A percentile compares a stretch with the other conserved stretches of the same genome.
Conservation (phyloP, 306 rosid genomes). For the Acacia crassicarpa region DNA sequence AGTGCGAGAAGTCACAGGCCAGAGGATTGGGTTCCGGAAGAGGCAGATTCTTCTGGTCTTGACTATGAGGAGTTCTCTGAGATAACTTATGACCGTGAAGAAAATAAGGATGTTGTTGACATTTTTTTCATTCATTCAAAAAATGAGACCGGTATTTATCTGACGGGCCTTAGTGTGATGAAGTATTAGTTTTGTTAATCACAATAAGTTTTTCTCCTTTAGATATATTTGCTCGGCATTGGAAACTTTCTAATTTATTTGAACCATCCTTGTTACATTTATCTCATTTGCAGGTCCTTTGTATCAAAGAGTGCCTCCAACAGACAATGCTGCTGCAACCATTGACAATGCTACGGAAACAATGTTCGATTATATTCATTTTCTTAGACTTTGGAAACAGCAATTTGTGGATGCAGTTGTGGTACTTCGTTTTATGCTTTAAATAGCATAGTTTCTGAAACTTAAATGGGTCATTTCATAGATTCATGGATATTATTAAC, state of each 20-base stretch:
- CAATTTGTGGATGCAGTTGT: constrained; percentile 75
- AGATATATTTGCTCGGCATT: constrained; percentile 17
- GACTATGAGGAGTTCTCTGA: constrained; percentile 36
- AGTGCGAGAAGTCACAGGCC: constrained; percentile 88
- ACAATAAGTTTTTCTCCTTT: constrained; percentile 18
- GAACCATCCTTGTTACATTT: not conserved
- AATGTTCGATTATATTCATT: constrained; percentile 37
- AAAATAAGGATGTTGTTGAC: constrained; percentile 34
- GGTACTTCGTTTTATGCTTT: constrained; percentile 48
- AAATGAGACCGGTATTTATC: constrained; percentile 46
- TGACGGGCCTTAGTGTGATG: constrained; percentile 19
- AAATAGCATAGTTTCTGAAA: not conserved
- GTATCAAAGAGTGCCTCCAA: constrained; percentile 50
- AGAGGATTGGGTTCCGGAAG: constrained; percentile 92
- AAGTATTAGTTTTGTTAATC: constrained; percentile 10
- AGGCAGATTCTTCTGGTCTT: constrained; percentile 32
- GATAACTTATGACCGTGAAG: constrained; percentile 41
- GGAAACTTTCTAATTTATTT: constrained; percentile 26
- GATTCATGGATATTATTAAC: not conserved
- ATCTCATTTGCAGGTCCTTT: constrained; percentile 46
- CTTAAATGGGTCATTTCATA: not conserved
- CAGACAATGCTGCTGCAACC: constrained; percentile 46
- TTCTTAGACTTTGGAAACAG: constrained; percentile 64
- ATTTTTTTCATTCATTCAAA: constrained; percentile 67
- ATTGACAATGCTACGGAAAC: constrained; percentile 35